Conservation (phyloP, 176 grass and related monocot species). For the Ananas comosus region DNA sequence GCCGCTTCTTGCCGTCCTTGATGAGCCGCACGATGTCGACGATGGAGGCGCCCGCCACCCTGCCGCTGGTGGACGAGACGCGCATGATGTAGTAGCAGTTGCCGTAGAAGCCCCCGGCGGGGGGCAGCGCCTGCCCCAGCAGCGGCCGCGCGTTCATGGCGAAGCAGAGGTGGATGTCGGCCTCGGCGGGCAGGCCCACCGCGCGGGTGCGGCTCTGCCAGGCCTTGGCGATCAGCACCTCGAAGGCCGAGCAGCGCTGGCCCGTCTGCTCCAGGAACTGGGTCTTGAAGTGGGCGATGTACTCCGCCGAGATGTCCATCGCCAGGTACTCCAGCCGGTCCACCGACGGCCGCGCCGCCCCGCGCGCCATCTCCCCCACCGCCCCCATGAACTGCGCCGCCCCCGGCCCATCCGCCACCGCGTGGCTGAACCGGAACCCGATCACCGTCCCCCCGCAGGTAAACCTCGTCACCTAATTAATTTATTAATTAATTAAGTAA, state of each 20-base stretch:
- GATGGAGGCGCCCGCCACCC: not conserved
- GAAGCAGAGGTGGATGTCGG: not conserved
- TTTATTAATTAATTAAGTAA: too few relatives aligned
- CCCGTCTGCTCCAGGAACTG: constrained; percentile 10
- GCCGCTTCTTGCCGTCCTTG: constrained; percentile 12
- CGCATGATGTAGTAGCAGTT: constrained; percentile 23
- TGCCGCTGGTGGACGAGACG: not conserved
- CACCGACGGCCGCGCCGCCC: not conserved
- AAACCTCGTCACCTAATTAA: constrained; percentile 1
- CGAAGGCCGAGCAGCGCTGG: constrained; percentile 8
- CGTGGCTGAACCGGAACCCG: constrained; percentile 12
- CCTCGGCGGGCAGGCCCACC: not conserved
- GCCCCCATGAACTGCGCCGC: constrained; percentile 8
- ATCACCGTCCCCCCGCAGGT: constrained; percentile 10
- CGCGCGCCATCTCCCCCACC: not conserved
- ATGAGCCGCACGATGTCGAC: constrained; percentile 13
- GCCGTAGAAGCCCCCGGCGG: not conserved
- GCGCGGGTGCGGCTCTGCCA: constrained; percentile 11
- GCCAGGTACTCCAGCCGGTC: constrained; percentile 4
- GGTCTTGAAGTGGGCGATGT: constrained; percentile 8
- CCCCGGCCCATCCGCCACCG: constrained; percentile 12
- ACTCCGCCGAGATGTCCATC: constrained; percentile 13
- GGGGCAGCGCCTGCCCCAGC: constrained; percentile 6
- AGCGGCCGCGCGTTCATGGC: constrained; percentile 9
- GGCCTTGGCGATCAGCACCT: constrained; percentile 13